A percentile compares a stretch with the other conserved stretches of the same genome.
Conservation (phyloP, 208 protist genomes). For the Leptomonas pyrrhocoris region DNA sequence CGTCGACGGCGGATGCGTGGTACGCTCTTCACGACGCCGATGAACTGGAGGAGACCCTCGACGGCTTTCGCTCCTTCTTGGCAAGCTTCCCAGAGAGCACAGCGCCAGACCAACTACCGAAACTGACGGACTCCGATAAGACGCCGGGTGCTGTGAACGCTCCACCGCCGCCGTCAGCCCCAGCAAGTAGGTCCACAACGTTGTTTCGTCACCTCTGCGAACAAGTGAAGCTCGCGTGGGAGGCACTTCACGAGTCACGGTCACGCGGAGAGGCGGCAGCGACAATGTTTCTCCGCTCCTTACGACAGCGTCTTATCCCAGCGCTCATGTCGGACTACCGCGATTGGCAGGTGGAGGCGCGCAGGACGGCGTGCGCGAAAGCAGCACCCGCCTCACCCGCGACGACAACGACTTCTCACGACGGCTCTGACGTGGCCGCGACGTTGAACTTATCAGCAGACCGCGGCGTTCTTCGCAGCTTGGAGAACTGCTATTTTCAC, state of each 20-base stretch:
- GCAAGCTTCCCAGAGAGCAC: neutral
- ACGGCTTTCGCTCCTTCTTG: neutral
- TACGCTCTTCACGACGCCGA: conserved; percentile 16
- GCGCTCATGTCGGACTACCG: conserved; percentile 23
- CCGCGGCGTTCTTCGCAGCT: conserved; percentile 13
- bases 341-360: conserved; percentile 12
- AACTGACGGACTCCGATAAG: neutral
- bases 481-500: conserved; percentile 33
- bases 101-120: neutral
- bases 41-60: conserved; percentile 16
- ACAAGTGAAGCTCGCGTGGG: conserved; percentile 6
- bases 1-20: conserved; percentile 1
- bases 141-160: neutral
- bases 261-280: conserved; percentile 2
- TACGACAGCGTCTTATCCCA: conserved; percentile 22
- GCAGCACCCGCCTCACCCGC: neutral
- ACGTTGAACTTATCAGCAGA: neutral
- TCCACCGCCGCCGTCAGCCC: no score
- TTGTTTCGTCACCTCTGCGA: conserved; percentile 4
- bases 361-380: neutral
- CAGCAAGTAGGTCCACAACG: neutral
- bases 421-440: neutral
- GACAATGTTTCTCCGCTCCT: conserved; percentile 14
- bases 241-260: conserved; percentile 21
- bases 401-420: conserved; percentile 1